Percentiles rank a stretch among this genome's conserved stretches.
phyloP scores from a whole-genome alignment of 129 eudicot genomes.

The Silybum marianum region DNA sequence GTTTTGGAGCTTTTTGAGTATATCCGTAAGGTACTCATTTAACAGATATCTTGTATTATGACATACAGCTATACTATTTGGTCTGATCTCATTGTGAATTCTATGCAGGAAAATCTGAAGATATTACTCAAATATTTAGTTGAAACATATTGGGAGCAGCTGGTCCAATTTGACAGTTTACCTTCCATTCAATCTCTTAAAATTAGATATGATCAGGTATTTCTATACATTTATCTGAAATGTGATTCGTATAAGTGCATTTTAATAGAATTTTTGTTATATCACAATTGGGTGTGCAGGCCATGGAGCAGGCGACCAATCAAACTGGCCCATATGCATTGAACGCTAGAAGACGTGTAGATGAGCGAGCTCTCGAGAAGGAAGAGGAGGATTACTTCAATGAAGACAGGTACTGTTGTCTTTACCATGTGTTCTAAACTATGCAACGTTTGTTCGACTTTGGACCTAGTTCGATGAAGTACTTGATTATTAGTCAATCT shows the following conservation, averaged over 20 bases:
- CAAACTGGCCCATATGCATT: slow-evolving; percentile 35
- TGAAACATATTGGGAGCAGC: slow-evolving; percentile 76
- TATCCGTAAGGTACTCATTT: slow-evolving; percentile 72
- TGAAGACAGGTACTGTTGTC: slow-evolving; percentile 65
- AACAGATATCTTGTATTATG: neutral
- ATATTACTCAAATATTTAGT: slow-evolving; percentile 66
- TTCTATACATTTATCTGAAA: neutral
- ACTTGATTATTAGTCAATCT: neutral
- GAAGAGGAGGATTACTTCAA: slow-evolving; percentile 98
- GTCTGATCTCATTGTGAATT: slow-evolving; percentile 8
- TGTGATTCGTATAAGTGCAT: neutral
- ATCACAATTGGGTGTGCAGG: slow-evolving; percentile 41
- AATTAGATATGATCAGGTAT: slow-evolving; percentile 94
- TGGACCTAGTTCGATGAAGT: neutral
- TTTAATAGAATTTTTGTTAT: neutral
- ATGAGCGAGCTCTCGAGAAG: slow-evolving; percentile 90
- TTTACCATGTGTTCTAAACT: neutral
- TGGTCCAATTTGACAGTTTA: slow-evolving; percentile 62
- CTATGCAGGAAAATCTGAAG: slow-evolving; percentile 77
- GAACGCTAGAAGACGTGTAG: slow-evolving; percentile 71
- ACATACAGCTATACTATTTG: neutral
- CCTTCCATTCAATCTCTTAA: slow-evolving; percentile 65
- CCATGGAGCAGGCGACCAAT: slow-evolving; percentile 65
- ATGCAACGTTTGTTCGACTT: neutral
- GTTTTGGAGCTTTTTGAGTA: slow-evolving; percentile 90